Conservation (phyloP, 768 basidiomycete genomes). For the Mycena leptocephala region DNA sequence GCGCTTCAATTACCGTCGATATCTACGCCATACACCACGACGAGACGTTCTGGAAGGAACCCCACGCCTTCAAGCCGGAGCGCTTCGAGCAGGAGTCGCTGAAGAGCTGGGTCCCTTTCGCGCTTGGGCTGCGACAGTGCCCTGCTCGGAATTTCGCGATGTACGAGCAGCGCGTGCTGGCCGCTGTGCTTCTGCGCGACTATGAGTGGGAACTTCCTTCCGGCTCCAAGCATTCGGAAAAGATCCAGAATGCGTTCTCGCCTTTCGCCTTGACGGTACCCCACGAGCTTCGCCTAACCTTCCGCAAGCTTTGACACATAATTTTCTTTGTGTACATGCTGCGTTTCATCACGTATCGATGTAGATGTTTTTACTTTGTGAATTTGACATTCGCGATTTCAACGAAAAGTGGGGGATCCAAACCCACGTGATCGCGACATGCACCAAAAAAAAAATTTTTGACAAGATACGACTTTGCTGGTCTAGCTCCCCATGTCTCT, state of each 20-base stretch:
- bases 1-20: slow-evolving; percentile 50
- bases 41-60: slow-evolving; percentile 45
- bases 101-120: slow-evolving; percentile 46
- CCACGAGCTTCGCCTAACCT: slow-evolving; percentile 13
- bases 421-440: not conserved
- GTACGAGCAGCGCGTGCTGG: slow-evolving; percentile 27
- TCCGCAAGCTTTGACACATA: not conserved
- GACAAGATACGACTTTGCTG: too few species aligned
- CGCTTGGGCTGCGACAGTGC: slow-evolving; percentile 52
- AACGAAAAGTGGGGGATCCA: too few species aligned
- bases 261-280: slow-evolving; percentile 24
- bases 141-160: slow-evolving; percentile 42
- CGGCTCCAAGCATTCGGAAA: not conserved
- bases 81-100: slow-evolving; percentile 42
- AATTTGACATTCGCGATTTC: too few species aligned
- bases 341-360: too few species aligned
- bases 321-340: too few species aligned
- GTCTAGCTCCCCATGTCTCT: too few species aligned
- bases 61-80: slow-evolving; percentile 49
- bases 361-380: too few species aligned
- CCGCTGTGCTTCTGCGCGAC: slow-evolving; percentile 13
- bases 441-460: too few species aligned
- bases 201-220: slow-evolving; percentile 20
- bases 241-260: slow-evolving; percentile 15
- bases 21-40: slow-evolving; percentile 51